These are phyloP conservation scores for Aspergillus viridinutans DNA, from an alignment of 2,329 filamentous ascomycete genomes.

Conservation along the genomic window DNA sequence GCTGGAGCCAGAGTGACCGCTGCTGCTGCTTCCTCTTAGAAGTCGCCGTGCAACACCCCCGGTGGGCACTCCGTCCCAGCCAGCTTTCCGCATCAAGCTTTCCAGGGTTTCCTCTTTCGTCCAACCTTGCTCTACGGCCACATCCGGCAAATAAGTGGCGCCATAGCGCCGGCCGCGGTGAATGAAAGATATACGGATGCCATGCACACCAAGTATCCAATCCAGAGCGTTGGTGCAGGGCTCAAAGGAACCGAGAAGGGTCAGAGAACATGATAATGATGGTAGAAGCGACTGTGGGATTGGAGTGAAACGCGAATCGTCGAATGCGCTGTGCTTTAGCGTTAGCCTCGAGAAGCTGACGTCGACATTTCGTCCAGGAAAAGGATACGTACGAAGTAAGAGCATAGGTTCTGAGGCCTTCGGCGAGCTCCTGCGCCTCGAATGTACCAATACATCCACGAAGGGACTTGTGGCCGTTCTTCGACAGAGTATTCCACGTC, in stretches of 20 bases:
- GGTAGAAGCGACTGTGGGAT: constrained; percentile 50
- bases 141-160: constrained; percentile 87
- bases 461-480: constrained; percentile 60
- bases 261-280: constrained; percentile 58
- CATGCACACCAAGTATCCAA: constrained; percentile 83
- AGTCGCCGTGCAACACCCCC: constrained; percentile 35
- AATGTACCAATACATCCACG: constrained; percentile 98
- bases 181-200: constrained; percentile 80
- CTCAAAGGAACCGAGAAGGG: constrained; percentile 82
- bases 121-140: constrained; percentile 91
- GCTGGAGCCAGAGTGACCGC: constrained; percentile 12
- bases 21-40: constrained; percentile 37
- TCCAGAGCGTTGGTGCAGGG: constrained; percentile 68
- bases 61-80: constrained; percentile 65
- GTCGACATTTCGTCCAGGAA: not conserved
- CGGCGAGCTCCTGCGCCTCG: constrained; percentile 66
- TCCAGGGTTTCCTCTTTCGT: constrained; percentile 85
- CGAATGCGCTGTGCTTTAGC: constrained; percentile 51
- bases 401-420: constrained; percentile 74
- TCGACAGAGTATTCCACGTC: constrained; percentile 79
- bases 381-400: constrained; percentile 62
- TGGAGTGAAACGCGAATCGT: constrained; percentile 59
- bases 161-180: constrained; percentile 69
- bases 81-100: constrained; percentile 90
- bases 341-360: constrained; percentile 1